Percentiles rank a stretch among this genome's conserved stretches.
Conservation (phyloP, 495 filamentous ascomycete genomes). For the Peziza echinospora region DNA sequence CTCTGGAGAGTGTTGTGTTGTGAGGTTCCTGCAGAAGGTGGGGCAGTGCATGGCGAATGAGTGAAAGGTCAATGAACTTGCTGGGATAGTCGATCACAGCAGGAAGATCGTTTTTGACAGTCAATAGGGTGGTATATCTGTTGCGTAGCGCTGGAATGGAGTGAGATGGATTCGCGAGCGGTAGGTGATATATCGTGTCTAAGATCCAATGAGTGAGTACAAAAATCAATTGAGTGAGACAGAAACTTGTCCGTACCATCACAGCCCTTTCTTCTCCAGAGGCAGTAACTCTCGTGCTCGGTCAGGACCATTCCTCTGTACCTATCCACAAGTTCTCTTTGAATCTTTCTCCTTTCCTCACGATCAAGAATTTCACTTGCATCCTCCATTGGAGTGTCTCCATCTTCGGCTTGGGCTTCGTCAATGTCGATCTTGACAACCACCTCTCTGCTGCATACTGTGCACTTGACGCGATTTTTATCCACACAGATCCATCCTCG, state of each 20-base stretch:
- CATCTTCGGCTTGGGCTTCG: slow-evolving; percentile 34
- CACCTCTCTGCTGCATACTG: slow-evolving; percentile 59
- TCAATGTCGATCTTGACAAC: slow-evolving; percentile 56
- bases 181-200: slow-evolving; percentile 34
- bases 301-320: slow-evolving; percentile 49
- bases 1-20: slow-evolving; percentile 7
- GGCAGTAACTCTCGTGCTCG: slow-evolving; percentile 63
- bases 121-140: slow-evolving; percentile 22
- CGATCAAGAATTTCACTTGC: slow-evolving; percentile 5
- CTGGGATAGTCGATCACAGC: slow-evolving; percentile 27
- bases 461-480: slow-evolving; percentile 62
- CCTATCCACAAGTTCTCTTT: slow-evolving; percentile 47
- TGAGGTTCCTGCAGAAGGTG: slow-evolving; percentile 21
- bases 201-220: background rate
- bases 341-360: slow-evolving; percentile 22
- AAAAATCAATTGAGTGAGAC: background rate
- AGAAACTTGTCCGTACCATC: slow-evolving; percentile 51
- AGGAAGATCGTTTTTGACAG: slow-evolving; percentile 30
- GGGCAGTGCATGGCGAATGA: slow-evolving; percentile 21
- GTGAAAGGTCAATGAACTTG: slow-evolving; percentile 20
- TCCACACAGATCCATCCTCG: slow-evolving; percentile 74
- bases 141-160: slow-evolving; percentile 26
- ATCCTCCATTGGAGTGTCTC: slow-evolving; percentile 31
- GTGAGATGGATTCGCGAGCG: slow-evolving; percentile 24
- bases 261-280: slow-evolving; percentile 68